Base-by-base conservation (phyloP, 345 rosid genomes). In the Salix dunnii region DNA sequence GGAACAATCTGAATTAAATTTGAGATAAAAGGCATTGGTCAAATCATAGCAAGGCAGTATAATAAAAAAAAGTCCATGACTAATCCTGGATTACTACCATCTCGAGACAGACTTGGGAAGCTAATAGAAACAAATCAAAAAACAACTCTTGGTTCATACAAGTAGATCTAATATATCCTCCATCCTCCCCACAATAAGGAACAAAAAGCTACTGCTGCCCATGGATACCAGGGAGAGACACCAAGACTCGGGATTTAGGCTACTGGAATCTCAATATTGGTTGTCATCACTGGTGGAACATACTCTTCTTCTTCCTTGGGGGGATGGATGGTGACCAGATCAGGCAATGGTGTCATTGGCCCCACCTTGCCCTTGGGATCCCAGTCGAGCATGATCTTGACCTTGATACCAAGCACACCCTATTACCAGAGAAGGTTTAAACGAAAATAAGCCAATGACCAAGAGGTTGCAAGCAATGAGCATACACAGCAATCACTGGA, bases 371-470 rank as follows among this genome's bases (percentile, higher is more conserved):
- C 98, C 88, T 88, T 91, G 0, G 94, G 97, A 85, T 94, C 97
- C 94, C 93, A 91, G 61, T 89, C 94, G 9, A 94, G 91, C 97
- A 94, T 94, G 27, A 92, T 80, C 91, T 88, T 94, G 13, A 92
- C 97, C 84, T 94, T 94, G 79, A 94, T 89, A 10, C 97, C 98
- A 21, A 92, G 92, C 38, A 94, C 97, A 0, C 98, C 98, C 97
- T 94, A 83, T 23, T 58, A 25, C 11, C 64, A 63, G 16, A 73
- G 48, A 35, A 23, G n/a, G 23, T 43, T n/a, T 7, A 10, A 36
- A 36, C 7, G 23, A 68, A 68, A n/a, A 36, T 7, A 68, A 23
- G 21, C 23, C 17, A 65, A 0, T 28, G 31, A 14, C 6, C 36
- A 30, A 13, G 11, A 55, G 61, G 61, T 3, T 55, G 5, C 6